A percentile compares a stretch with the other conserved stretches of the same genome.
Evolutionary conservation across 192 early-diverging fungal genomes (phyloP).

Genomic region (Pilaira anomala): DNA sequence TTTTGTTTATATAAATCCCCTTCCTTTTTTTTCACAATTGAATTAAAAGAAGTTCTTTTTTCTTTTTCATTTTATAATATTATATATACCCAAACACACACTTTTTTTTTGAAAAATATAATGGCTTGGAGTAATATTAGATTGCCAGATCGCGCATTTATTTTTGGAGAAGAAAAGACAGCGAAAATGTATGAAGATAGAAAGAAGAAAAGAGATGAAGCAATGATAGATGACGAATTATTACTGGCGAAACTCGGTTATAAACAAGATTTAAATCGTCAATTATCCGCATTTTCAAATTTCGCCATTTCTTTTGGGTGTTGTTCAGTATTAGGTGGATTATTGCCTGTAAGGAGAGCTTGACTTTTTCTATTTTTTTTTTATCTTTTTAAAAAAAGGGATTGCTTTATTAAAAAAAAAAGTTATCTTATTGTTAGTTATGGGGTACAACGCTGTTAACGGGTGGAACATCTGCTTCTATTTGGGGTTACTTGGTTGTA

Average conservation of each 20-base stretch:
- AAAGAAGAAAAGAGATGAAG: neutral
- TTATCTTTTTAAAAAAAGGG: neutral
- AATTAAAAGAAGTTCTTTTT: too few relatives aligned
- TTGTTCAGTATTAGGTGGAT: constrained; percentile 42
- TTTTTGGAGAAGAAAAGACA: neutral
- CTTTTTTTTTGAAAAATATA: neutral
- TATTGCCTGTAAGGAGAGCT: constrained; percentile 35
- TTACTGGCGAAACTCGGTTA: constrained; percentile 11
- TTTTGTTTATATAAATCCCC: too few relatives aligned
- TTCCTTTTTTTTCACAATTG: too few relatives aligned
- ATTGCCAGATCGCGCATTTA: neutral
- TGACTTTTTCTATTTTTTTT: neutral
- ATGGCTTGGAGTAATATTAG: neutral
- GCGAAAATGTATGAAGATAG: neutral
- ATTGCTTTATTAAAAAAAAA: neutral
- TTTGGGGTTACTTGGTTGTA: constrained; percentile 49
- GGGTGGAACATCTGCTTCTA: constrained; percentile 42
- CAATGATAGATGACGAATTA: constrained; percentile 5
- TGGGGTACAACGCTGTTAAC: constrained; percentile 36
- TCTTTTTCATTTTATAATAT: too few relatives aligned
- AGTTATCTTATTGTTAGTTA: constrained; percentile 8
- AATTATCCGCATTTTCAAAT: constrained; percentile 41
- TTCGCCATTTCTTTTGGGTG: constrained; percentile 51
- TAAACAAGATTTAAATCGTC: constrained; percentile 42
- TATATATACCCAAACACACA: too few relatives aligned